These are phyloP conservation scores for Francoa sonchifolia DNA, from an alignment of 441 rosid genomes.

Conservation along the genomic window DNA sequence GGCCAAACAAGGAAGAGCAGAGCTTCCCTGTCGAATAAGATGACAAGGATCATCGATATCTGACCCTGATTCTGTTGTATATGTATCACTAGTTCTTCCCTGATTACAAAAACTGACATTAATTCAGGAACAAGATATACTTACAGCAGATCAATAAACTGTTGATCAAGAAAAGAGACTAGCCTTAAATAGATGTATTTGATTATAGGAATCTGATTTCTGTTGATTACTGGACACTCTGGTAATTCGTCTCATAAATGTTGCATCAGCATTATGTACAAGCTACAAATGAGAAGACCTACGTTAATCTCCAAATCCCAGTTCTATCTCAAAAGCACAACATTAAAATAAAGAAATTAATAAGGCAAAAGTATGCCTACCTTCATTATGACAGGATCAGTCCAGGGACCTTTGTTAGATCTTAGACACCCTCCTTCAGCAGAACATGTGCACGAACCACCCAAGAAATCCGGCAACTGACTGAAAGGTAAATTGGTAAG, in stretches of 20 bases:
- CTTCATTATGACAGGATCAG: conserved; percentile 84
- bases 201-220: conserved; percentile 32
- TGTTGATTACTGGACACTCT: conserved; percentile 38
- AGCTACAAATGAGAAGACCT: conserved; percentile 31
- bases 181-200: conserved; percentile 41
- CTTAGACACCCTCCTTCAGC: conserved; percentile 85
- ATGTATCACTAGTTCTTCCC: conserved; percentile 43
- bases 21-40: conserved; percentile 27
- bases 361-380: conserved; percentile 21
- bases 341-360: neutral
- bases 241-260: conserved; percentile 48
- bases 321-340: conserved; percentile 10
- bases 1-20: conserved; percentile 31
- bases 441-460: conserved; percentile 85
- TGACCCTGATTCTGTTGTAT: conserved; percentile 50
- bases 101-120: conserved; percentile 16
- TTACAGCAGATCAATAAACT: conserved; percentile 3
- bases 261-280: conserved; percentile 49
- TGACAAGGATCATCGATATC: conserved; percentile 51
- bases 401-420: conserved; percentile 95
- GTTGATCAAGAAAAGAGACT: conserved; percentile 3
- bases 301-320: conserved; percentile 12
- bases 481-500: conserved; percentile 28
- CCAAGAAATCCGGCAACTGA: conserved; percentile 91
- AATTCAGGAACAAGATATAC: neutral